phyloP scores from a whole-genome alignment of 176 grass and related monocot species.

The Aegilops sharonensis region DNA sequence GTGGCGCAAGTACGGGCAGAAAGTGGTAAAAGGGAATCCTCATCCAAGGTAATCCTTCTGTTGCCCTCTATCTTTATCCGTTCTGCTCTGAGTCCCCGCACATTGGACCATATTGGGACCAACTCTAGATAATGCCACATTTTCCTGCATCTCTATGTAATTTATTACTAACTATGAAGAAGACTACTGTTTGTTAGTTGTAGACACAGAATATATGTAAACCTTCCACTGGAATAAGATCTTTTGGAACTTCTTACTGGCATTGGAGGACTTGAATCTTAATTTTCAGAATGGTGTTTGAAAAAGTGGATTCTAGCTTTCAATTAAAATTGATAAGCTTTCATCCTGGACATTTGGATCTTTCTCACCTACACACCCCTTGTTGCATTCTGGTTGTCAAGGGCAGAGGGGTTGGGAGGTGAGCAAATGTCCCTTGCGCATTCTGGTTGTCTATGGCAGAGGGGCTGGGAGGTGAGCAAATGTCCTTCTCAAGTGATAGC shows the following conservation, averaged over 20 bases:
- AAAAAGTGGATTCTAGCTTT: background rate
- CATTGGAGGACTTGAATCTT: background rate
- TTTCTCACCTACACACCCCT: background rate
- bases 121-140: slow-evolving; percentile 18
- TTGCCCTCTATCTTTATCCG: slow-evolving; percentile 4
- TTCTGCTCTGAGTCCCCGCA: background rate
- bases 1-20: slow-evolving; percentile 95
- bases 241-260: background rate
- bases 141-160: background rate
- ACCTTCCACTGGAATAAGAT: too few species aligned
- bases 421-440: background rate
- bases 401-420: background rate
- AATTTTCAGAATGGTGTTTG: background rate
- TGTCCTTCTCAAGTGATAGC: background rate
- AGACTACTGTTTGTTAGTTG: background rate
- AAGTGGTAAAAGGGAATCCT: slow-evolving; percentile 97
- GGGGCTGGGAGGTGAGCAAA: background rate
- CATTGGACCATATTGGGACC: slow-evolving; percentile 5
- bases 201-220: background rate
- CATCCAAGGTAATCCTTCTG: slow-evolving; percentile 61
- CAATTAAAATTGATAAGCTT: background rate
- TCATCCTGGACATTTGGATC: background rate
- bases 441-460: background rate
- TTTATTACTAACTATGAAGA: background rate
- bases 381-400: background rate